phyloP scores from a whole-genome alignment of 768 basidiomycete genomes.

The Russula vinacea region DNA sequence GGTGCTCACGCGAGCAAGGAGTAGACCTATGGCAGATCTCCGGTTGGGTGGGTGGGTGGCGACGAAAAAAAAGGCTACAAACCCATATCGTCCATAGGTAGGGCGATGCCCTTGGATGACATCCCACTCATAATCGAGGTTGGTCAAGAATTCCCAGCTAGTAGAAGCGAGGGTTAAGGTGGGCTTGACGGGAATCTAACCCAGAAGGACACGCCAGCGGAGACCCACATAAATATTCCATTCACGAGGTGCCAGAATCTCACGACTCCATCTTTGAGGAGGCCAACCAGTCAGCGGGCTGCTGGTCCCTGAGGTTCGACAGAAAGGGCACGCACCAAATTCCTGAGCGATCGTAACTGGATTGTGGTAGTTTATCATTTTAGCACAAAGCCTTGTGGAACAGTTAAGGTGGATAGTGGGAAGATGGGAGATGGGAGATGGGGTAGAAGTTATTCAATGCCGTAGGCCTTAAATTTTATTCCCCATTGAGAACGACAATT shows the following conservation, averaged over 20 bases:
- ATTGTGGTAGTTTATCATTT: constrained; percentile 12
- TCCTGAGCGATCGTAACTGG: background rate
- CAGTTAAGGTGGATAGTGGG: background rate
- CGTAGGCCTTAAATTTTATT: no score
- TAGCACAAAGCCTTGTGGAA: background rate
- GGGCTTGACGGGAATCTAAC: background rate
- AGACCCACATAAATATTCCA: constrained; percentile 12
- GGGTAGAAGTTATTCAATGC: background rate
- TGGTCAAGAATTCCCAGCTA: background rate
- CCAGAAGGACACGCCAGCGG: background rate
- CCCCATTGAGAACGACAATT: no score
- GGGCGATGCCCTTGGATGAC: constrained; percentile 6
- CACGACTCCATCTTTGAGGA: background rate
- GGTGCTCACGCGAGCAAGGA: constrained; percentile 1
- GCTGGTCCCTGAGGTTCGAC: background rate
- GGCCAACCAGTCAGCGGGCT: background rate
- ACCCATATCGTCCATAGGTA: constrained; percentile 18
- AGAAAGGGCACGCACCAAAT: background rate
- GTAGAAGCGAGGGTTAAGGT: background rate
- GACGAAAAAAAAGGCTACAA: background rate
- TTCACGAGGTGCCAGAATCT: constrained; percentile 14
- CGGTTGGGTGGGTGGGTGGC: background rate
- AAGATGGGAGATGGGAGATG: background rate
- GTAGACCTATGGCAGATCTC: constrained; percentile 2
- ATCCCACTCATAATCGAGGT: constrained; percentile 1